Evolutionary conservation across 1,284 basidiomycete genomes (phyloP), one percentile per base, ranked within the genome.

Genomic region (Pseudozyma flocculosa): DNA sequence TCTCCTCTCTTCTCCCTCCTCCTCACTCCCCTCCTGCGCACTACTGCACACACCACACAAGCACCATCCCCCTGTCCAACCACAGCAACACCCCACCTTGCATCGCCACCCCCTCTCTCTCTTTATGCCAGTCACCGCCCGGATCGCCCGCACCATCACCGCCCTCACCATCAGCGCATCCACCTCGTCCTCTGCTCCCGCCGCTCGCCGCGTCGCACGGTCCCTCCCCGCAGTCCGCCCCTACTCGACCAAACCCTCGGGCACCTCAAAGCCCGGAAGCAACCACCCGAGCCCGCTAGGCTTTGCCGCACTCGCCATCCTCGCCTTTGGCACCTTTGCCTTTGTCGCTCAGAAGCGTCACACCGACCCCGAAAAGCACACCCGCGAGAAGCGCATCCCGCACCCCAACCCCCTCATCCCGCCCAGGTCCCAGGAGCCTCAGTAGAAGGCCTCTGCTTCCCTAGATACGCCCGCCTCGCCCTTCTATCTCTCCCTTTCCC

Each of bases 341-440:
- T 76, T 69, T 61, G 45, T 69, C 37, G 57, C 61, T 24, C 57
- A 60, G 45, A 48, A 44, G 15, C 67, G 70, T 36, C 70, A 70
- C 50, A 45, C 54, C 21, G 70, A 75, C 34, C 61, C 65, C n/a
- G 50, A 67, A 19, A 65, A 70, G 47, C 51, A 60, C 45, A 48
- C 50, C 4, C 56, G 61, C 18, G 66, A 73, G 40, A 60, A 74
- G 36, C 55, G 73, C 21, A 71, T 64, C n/a, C 74, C 66, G 22
- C 61, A 68, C 26, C 67, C 72, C 22, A 75, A 74, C 48, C 74
- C 74, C 14, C 66, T 76, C 45, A 66, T 69, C 39, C 73, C 73
- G 18, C 68, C 68, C 23, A 58, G 61, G 36, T 46, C 53, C 18
- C 64, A 70, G 43, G 58, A 65, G 41, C 61, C 58, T n/a, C 58